Percentiles rank a stretch among this genome's conserved stretches.
phyloP scores from a whole-genome alignment of 768 basidiomycete species.

The Daedaleopsis nitida region DNA sequence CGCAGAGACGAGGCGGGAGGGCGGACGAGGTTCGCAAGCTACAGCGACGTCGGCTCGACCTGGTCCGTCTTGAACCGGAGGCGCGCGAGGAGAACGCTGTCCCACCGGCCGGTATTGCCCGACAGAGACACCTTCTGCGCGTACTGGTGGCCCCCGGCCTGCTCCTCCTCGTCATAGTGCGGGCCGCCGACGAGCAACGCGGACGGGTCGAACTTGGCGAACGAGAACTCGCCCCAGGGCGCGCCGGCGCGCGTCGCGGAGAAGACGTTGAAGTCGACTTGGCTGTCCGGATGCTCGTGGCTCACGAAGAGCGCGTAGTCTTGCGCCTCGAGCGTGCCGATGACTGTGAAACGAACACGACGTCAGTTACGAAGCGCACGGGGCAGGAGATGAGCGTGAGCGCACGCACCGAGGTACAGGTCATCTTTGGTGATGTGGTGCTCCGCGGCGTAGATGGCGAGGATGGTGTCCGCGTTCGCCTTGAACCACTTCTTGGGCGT shows the following conservation, averaged over 20 bases:
- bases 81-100: constrained; percentile 63
- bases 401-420: constrained; percentile 36
- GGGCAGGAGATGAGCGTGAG: neutral
- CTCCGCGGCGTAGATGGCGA: constrained; percentile 51
- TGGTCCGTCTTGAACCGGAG: constrained; percentile 68
- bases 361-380: neutral
- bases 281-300: constrained; percentile 64
- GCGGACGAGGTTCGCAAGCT: no score
- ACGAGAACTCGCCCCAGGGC: constrained; percentile 76
- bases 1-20: no score
- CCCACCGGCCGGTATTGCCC: constrained; percentile 41
- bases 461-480: constrained; percentile 62
- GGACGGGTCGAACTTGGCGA: constrained; percentile 42
- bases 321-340: constrained; percentile 69
- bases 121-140: constrained; percentile 56
- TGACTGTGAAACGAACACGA: constrained; percentile 39
- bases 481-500: constrained; percentile 76
- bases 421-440: constrained; percentile 39
- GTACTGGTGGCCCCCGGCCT: constrained; percentile 23
- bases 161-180: constrained; percentile 47
- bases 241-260: constrained; percentile 49
- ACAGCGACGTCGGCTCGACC: constrained; percentile 53
- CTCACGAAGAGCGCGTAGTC: constrained; percentile 79
- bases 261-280: constrained; percentile 70
- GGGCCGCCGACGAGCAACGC: constrained; percentile 46